Evolutionary conservation across 2,329 filamentous ascomycete species (phyloP).

Genomic region (Aspergillus eucalypticola): DNA sequence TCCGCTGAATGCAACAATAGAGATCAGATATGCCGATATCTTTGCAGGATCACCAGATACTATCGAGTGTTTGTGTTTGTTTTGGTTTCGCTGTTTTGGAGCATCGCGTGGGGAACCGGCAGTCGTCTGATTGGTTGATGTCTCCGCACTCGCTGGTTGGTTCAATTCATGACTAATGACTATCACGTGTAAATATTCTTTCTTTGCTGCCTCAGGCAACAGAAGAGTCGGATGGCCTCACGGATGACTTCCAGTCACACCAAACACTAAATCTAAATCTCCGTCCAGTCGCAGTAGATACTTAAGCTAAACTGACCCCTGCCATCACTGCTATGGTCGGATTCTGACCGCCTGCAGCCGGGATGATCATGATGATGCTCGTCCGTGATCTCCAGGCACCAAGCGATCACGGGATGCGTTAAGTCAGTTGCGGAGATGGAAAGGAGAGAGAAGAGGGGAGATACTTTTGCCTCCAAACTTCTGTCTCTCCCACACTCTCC

Average conservation of each 20-base stretch:
- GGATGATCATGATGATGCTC: neutral
- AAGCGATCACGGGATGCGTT: neutral
- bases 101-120: neutral
- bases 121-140: neutral
- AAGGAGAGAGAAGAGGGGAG: neutral
- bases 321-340: neutral
- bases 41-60: too few relatives aligned
- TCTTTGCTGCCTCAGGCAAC: neutral
- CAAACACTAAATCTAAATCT: too few relatives aligned
- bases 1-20: too few relatives aligned
- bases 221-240: neutral
- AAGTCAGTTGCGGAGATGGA: neutral
- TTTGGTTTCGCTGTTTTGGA: conserved; percentile 7
- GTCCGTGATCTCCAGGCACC: neutral
- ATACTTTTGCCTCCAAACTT: neutral
- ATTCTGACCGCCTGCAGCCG: neutral
- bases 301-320: neutral
- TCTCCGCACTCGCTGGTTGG: neutral
- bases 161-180: neutral
- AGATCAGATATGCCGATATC: too few relatives aligned
- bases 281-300: neutral
- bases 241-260: neutral
- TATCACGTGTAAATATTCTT: neutral
- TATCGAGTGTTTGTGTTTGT: neutral
- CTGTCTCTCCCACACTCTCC: neutral